Evolutionary conservation across 2,329 filamentous ascomycete genomes (phyloP), one percentile per base, ranked within the genome.

Genomic region (Aureobasidium musti): DNA sequence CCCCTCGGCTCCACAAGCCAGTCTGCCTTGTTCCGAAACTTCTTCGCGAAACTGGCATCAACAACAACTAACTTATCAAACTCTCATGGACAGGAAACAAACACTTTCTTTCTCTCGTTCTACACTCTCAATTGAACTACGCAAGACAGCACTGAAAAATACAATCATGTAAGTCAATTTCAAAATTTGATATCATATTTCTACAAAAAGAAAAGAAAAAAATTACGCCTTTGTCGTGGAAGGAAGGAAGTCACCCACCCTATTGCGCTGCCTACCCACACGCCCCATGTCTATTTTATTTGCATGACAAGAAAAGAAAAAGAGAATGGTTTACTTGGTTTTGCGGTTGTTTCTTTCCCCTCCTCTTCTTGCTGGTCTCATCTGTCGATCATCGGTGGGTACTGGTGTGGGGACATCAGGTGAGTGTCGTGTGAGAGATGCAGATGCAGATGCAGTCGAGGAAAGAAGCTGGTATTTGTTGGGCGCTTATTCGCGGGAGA

Each of bases 401-500:
- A n/a, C 35, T n/a, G 33, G 11, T 64, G 61, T 45, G 61, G 61
- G 61, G 37, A 37, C 45, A 64, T 64, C 61, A 54, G 61, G 49
- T 64, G 61, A 64, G 61, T 23, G 37, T 64, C 26, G 2, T 54
- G 19, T 54, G 61, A 64, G 47, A 39, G 63, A 39, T 65, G 52
- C 63, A 41, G 63, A 39, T 65, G 52, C 63, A 41, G 45, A 33
- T 23, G 19, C 1, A 33, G 28, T 33, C 23, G 19, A 17, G n/a
- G 23, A 43, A 43, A 45, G 6, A 45, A 23, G 14, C 5, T 11
- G 13, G n/a, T n/a, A n/a, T n/a, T 1, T 14, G 5, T 23, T 19
- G 41, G 45, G 30, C 59, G 33, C 49, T 68, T 77, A 93, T 81
- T 94, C 91, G 74, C 91, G 86, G 52, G 91, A 94, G 61, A 98